phyloP scores from a whole-genome alignment of 2,329 filamentous ascomycete genomes.

The Colletotrichum chlorophyti region DNA sequence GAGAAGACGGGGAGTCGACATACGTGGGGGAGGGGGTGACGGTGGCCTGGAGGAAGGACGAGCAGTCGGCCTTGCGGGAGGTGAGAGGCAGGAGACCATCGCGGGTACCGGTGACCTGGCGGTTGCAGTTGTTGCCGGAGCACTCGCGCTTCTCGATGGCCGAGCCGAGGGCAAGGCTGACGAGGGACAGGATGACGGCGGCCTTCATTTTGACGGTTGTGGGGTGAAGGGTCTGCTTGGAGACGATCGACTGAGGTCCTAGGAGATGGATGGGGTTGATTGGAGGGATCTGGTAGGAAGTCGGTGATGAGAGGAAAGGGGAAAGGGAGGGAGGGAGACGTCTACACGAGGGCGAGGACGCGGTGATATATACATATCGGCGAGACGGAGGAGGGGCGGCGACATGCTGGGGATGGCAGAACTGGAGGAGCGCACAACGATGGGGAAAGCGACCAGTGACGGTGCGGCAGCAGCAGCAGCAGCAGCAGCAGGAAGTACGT shows the following conservation, averaged over 20 bases:
- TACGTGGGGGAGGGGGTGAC: conserved; percentile 49
- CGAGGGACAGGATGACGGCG: conserved; percentile 44
- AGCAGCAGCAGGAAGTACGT: no score
- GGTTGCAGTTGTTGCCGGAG: conserved; percentile 54
- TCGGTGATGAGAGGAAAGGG: conserved; percentile 30
- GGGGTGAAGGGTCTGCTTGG: neutral
- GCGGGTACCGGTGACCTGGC: conserved; percentile 51
- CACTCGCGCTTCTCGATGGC: conserved; percentile 44
- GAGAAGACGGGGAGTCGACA: conserved; percentile 27
- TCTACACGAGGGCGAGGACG: conserved; percentile 24
- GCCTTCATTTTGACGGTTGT: conserved; percentile 47
- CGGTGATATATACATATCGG: conserved; percentile 29
- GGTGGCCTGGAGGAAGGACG: conserved; percentile 47
- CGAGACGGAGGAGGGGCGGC: neutral
- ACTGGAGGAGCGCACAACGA: conserved; percentile 7
- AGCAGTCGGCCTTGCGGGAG: conserved; percentile 47
- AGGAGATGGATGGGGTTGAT: conserved; percentile 28
- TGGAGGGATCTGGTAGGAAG: conserved; percentile 30
- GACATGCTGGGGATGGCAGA: neutral
- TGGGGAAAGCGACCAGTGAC: no score
- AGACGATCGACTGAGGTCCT: conserved; percentile 30
- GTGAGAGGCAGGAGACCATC: conserved; percentile 41
- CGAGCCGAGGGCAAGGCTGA: conserved; percentile 43
- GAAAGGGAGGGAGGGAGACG: conserved; percentile 1
- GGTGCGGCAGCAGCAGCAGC: no score